Base-by-base conservation (phyloP, 208 protist genomes). In the Lotmaria passim region DNA sequence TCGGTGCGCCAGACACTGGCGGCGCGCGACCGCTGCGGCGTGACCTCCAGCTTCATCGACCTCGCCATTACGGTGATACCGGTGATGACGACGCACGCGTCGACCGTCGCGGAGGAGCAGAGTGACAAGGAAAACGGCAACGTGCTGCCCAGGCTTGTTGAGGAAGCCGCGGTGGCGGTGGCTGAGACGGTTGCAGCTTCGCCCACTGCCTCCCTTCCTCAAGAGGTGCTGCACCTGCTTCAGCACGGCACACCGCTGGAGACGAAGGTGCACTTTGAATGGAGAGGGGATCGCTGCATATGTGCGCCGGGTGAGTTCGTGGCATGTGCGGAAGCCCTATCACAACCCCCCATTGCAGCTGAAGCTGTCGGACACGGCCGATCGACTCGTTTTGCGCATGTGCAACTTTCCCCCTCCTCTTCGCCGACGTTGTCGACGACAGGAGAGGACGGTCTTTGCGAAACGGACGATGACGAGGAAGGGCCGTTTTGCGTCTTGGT, bases 191-290 rank as follows among this genome's bases (percentile, higher is more conserved):
- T 43, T 1, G 69, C 50, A 33, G 19, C 53, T 4, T 2, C 53
- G 43, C n/a, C 53, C n/a, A 7, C 55, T 5, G 21, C 33, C 21
- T 65, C 52, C 8, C 63, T 71, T 34, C 47, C 36, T 1, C 36
- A 15, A 23, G 71, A 71, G 23, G 63, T 77, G 23, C 48, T 77
- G n/a, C 62, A 77, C 31, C 56, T 77, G 1, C 36, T 77, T 11
- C 63, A 77, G 23, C 14, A 65, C 21, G 44, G 63, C 47, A 71
- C 65, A 23, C 23, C 55, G 15, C 14, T 55, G 3, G 31, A 62
- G 15, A 30, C 51, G 0, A 11, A 7, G 3, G 52, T 53, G 11
- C 66, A 74, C 34, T 69, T 69, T 56, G 46, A 70, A 57, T 71
- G 53, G 63, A 19, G 8, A 14, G 48, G 43, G 3, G 46, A 41